A percentile compares a stretch with the other conserved stretches of the same genome.
These are phyloP conservation scores for Penicillium palitans DNA, from an alignment of 2,329 filamentous ascomycete species.

Conservation along the genomic window DNA sequence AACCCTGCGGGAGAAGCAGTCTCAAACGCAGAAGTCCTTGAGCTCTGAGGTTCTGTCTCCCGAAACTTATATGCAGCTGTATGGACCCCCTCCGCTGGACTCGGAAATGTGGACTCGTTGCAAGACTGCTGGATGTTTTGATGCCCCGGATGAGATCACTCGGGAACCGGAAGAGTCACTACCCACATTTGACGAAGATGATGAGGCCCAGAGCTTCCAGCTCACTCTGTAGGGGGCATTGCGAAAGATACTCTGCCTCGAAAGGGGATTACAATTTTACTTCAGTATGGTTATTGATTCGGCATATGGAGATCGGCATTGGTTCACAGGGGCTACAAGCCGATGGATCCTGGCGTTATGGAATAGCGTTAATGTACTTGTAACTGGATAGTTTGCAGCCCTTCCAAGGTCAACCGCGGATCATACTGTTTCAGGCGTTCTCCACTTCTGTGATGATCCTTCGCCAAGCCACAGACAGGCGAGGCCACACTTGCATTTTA, in stretches of 20 bases:
- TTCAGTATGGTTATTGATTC: constrained; percentile 15
- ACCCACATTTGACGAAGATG: constrained; percentile 40
- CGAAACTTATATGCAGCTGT: constrained; percentile 45
- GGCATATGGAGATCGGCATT: constrained; percentile 3
- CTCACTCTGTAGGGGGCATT: constrained; percentile 35
- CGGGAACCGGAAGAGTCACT: constrained; percentile 31
- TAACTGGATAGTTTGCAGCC: not conserved
- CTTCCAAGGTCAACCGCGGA: constrained; percentile 20
- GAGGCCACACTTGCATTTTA: constrained; percentile 17
- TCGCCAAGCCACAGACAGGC: constrained; percentile 17
- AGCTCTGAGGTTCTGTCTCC: constrained; percentile 38
- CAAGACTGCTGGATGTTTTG: constrained; percentile 42
- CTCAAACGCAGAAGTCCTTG: constrained; percentile 23
- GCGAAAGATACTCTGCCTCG: not conserved
- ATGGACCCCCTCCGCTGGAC: constrained; percentile 44
- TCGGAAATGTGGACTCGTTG: constrained; percentile 48
- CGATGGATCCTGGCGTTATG: constrained; percentile 19
- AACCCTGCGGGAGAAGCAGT: constrained; percentile 30
- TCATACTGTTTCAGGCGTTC: constrained; percentile 29
- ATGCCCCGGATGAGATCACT: constrained; percentile 23
- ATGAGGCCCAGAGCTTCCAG: constrained; percentile 43
- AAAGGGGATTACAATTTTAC: constrained; percentile 8
- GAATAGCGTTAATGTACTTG: constrained; percentile 11
- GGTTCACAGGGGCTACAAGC: constrained; percentile 3
- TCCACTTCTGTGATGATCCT: constrained; percentile 24